A percentile compares a stretch with the other conserved stretches of the same genome.
Conservation (phyloP, 2,329 filamentous ascomycete species). For the Verticillium nonalfalfae region DNA sequence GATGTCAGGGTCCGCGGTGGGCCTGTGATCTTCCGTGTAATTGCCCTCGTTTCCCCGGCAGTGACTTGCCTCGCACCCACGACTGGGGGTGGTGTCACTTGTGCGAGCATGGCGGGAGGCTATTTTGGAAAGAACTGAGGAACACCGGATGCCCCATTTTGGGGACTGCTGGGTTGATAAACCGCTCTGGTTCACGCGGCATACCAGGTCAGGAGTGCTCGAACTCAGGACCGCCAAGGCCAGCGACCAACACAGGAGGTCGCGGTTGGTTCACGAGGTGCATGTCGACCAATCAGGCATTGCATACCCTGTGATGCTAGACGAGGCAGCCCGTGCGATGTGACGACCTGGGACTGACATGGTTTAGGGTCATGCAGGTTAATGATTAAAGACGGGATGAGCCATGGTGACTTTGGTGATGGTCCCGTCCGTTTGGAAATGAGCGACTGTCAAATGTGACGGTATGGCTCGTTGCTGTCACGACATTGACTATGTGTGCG, state of each 20-base stretch:
- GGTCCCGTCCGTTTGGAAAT: background rate
- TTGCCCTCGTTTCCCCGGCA: background rate
- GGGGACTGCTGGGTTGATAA: background rate
- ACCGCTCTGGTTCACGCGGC: background rate
- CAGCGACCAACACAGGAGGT: background rate
- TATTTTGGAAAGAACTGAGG: background rate
- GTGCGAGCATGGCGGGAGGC: background rate
- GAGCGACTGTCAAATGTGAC: background rate
- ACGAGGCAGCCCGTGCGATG: background rate
- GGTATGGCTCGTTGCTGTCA: background rate
- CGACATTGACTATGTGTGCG: background rate
- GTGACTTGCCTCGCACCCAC: background rate
- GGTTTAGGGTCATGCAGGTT: background rate
- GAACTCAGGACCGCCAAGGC: background rate
- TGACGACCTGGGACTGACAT: background rate
- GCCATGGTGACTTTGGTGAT: background rate
- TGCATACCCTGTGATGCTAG: background rate
- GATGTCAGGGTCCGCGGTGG: background rate
- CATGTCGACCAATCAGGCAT: background rate
- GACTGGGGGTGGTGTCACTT: background rate
- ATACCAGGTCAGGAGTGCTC: background rate
- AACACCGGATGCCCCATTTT: background rate
- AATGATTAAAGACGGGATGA: background rate
- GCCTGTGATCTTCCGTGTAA: too few species aligned
- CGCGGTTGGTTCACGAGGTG: background rate